Percentiles rank a stretch among this genome's conserved stretches.
phyloP scores from a whole-genome alignment of 108 stramenopile genomes.

The Cyclotella atomus region DNA sequence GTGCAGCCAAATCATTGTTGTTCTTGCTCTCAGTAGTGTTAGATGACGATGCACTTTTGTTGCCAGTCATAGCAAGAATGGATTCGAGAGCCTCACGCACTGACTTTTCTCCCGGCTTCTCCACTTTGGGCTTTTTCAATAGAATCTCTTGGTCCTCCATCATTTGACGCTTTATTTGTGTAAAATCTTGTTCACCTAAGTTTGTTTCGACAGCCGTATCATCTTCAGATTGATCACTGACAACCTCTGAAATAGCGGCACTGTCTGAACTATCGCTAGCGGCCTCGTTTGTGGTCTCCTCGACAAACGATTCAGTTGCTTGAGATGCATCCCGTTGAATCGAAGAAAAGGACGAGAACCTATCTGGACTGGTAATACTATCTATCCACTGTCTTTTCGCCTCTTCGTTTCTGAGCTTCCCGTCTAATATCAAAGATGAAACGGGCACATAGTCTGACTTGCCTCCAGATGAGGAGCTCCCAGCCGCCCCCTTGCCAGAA shows the following conservation, averaged over 20 bases:
- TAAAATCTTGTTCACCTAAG: constrained; percentile 22
- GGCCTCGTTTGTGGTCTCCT: no score
- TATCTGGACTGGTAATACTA: constrained; percentile 58
- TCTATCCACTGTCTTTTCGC: constrained; percentile 62
- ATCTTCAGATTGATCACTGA: constrained; percentile 6
- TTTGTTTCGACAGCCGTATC: neutral
- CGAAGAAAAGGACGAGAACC: constrained; percentile 55
- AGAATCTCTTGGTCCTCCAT: constrained; percentile 31
- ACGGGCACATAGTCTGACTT: constrained; percentile 18
- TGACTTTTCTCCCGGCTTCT: constrained; percentile 16
- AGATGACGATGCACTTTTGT: constrained; percentile 2
- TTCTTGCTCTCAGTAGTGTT: constrained; percentile 1
- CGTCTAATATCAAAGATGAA: constrained; percentile 36
- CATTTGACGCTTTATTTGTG: constrained; percentile 36
- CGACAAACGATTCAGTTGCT: neutral
- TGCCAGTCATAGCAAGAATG: constrained; percentile 38
- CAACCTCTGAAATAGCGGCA: no score
- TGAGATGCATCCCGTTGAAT: constrained; percentile 5
- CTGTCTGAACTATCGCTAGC: no score
- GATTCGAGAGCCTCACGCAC: constrained; percentile 45
- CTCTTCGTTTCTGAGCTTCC: constrained; percentile 43
- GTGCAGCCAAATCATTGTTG: constrained; percentile 48
- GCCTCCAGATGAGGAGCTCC: neutral
- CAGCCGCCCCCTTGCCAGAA: constrained; percentile 8
- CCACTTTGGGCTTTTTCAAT: constrained; percentile 17